phyloP scores from a whole-genome alignment of 2,329 filamentous ascomycete species.

The Fusarium duplospermum region DNA sequence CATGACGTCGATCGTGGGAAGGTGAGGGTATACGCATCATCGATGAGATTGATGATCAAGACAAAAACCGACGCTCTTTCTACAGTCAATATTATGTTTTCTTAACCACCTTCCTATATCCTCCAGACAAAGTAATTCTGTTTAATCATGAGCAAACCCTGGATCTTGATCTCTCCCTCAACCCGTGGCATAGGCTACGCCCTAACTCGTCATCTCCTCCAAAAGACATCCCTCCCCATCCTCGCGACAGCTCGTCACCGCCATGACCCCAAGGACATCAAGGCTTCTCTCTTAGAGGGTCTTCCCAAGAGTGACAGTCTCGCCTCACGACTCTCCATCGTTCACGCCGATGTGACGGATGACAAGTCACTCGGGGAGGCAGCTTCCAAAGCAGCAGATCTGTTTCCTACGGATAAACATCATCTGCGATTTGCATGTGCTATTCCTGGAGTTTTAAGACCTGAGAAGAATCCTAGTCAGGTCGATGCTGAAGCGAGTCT shows the following conservation, averaged over 20 bases:
- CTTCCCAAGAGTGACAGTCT: slow-evolving; percentile 39
- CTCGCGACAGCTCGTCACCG: slow-evolving; percentile 56
- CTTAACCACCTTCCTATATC: not conserved
- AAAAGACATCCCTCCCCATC: slow-evolving; percentile 60
- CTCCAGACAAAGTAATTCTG: not conserved
- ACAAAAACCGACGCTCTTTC: not conserved
- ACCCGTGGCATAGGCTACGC: slow-evolving; percentile 62
- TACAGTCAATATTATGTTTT: not conserved
- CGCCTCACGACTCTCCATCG: slow-evolving; percentile 53
- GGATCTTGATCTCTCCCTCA: slow-evolving; percentile 62
- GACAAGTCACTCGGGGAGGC: slow-evolving; percentile 72
- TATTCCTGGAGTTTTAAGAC: slow-evolving; percentile 77
- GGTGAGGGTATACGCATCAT: slow-evolving; percentile 36
- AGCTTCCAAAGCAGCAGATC: slow-evolving; percentile 58
- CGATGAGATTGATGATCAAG: slow-evolving; percentile 13
- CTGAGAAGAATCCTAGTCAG: slow-evolving; percentile 77
- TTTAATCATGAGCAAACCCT: slow-evolving; percentile 58
- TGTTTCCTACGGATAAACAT: slow-evolving; percentile 63
- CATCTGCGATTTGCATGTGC: slow-evolving; percentile 77
- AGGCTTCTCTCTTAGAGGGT: slow-evolving; percentile 48
- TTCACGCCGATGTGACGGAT: slow-evolving; percentile 62
- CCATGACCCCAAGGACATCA: slow-evolving; percentile 50
- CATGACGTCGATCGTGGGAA: slow-evolving; percentile 32
- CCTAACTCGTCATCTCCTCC: slow-evolving; percentile 61
- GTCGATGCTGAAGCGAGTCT: slow-evolving; percentile 71